Percentiles rank a stretch among this genome's conserved stretches.
These are phyloP conservation scores for Cairneyella variabilis DNA, from an alignment of 495 filamentous ascomycete genomes.

Conservation along the genomic window DNA sequence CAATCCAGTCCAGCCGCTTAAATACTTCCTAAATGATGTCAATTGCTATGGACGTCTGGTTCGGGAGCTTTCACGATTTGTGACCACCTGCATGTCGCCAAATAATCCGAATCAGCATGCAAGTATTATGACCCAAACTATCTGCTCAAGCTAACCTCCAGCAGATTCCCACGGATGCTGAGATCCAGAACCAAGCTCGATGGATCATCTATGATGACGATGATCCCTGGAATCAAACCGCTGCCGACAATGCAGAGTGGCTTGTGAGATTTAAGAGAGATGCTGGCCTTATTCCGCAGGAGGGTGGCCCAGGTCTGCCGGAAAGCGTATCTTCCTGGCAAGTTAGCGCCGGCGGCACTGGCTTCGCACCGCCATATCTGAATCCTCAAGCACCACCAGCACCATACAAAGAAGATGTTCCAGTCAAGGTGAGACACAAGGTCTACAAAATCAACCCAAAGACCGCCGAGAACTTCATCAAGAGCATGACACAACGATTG, in stretches of 20 bases:
- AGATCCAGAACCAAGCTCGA: constrained; percentile 52
- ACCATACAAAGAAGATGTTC: constrained; percentile 28
- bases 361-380: constrained; percentile 42
- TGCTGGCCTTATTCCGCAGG: constrained; percentile 46
- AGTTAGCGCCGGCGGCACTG: constrained; percentile 37
- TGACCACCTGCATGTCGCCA: constrained; percentile 41
- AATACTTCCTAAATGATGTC: constrained; percentile 45
- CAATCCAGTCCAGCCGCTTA: constrained; percentile 27
- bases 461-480: constrained; percentile 38
- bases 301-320: constrained; percentile 41
- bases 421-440: constrained; percentile 30
- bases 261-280: constrained; percentile 65
- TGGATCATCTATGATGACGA: constrained; percentile 56
- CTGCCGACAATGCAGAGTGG: constrained; percentile 70
- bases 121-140: neutral
- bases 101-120: constrained; percentile 51
- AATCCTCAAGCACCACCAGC: constrained; percentile 23
- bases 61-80: constrained; percentile 44
- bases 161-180: constrained; percentile 42
- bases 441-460: constrained; percentile 31
- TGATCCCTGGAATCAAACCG: constrained; percentile 72
- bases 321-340: constrained; percentile 31
- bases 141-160: constrained; percentile 2
- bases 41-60: constrained; percentile 51
- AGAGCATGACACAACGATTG: constrained; percentile 30